Base-by-base conservation (phyloP, 306 rosid genomes). In the Casuarina equisetifolia region DNA sequence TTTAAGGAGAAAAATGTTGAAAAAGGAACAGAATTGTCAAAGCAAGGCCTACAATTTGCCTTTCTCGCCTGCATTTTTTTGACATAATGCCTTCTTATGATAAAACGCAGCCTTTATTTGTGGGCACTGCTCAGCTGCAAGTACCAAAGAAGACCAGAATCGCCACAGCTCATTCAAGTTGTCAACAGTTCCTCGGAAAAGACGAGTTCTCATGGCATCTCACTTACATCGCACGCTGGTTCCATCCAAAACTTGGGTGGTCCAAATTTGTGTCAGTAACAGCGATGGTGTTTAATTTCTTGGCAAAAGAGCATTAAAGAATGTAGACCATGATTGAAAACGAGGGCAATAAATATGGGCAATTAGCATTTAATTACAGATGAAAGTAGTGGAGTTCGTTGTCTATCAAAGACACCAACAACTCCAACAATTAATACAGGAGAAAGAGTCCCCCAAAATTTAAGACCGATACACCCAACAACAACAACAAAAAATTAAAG, bases 1-100 rank as follows among this genome's bases (percentile, higher is more conserved):
- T 49, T 69, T 9, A 70, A 38, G 82, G 36, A 78, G 20, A 40
- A n/a, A 0, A 0, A 9, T 13, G 44, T 6, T 52, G 10, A 40
- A 52, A 10, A n/a, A 42, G 52, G 46, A 0, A 13, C 0, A 20
- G n/a, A 43, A 46, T 43, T 11, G 36, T 39, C 25, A 1, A 39
- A 3, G 77, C n/a, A 51, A 57, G 82, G 45, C 77, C 73, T 62
- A 62, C 77, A 70, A 50, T 55, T 48, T 19, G 20, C 54, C 66
- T 44, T 71, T 61, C 50, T 12, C 49, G 70, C 49, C 7, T 38
- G 49, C 70, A 66, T 16, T 43, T 66, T 66, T 17, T 40, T 40
- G 35, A 40, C 70, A 16, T 16, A 2, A 57, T 20, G 7, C 2
- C 50, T 11, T 46, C 9, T 44, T 1, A 44, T 44, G 1, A 44